Base-by-base conservation (phyloP, 306 rosid species). In the Aeschynomene evenia region DNA sequence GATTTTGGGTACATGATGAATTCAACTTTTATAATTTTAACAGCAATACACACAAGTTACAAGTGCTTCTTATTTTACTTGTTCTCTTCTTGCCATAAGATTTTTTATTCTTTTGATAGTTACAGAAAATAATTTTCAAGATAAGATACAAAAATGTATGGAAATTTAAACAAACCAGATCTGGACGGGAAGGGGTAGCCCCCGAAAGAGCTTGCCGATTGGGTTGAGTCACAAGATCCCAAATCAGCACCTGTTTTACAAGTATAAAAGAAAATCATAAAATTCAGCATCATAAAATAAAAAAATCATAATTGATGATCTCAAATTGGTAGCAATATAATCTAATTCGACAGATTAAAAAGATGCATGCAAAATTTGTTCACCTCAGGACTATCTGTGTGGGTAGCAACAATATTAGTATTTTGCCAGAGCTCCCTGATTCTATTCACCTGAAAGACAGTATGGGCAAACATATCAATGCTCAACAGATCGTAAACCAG, bases 301-400 rank as follows among this genome's bases (percentile, higher is more conserved):
- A 6, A 10, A 39, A 2, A 31, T 14, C 28, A 8, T 26, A 72
- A 37, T n/a, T n/a, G n/a, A n/a, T n/a, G n/a, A 21, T 40, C 37
- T 16, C 63, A 40, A 61, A 74, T 9, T 61, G 33, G 18, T 19
- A 29, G 65, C 28, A 73, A n/a, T 12, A 3, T 31, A 19, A n/a
- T 12, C 5, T 31, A 19, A 61, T 42, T 23, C 31, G 14, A 67
- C 10, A 37, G 66, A 8, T 37, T 48, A 72, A 28, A 67, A 4
- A 13, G 14, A 68, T 72, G 28, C 37, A 68, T 29, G 24, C 9
- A 59, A 36, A 24, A 22, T 15, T n/a, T n/a, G 29, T 85, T 70
- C 77, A 91, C 99, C 82, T 95, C 85, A 36, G 99, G 99, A 80
- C 96, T 85, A 74, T 94, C 97, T 0, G 99, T 94, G 71, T 94